These are phyloP conservation scores for Russula virescens DNA, from an alignment of 768 basidiomycete species.

Conservation along the genomic window DNA sequence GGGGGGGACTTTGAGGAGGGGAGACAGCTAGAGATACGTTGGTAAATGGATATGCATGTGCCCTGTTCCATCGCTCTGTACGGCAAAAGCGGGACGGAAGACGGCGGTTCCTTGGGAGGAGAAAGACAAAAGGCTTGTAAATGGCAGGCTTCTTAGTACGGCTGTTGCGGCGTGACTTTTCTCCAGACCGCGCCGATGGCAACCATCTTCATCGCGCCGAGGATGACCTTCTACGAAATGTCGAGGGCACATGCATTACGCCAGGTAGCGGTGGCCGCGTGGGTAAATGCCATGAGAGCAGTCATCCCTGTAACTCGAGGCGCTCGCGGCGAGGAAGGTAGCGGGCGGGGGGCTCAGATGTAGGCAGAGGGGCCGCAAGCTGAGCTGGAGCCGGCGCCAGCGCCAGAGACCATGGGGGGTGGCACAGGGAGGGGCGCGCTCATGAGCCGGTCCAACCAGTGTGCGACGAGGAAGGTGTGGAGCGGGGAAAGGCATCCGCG, in stretches of 20 bases:
- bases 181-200: slow-evolving; percentile 5
- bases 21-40: slow-evolving; percentile 21
- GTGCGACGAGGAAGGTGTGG: slow-evolving; percentile 21
- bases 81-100: slow-evolving; percentile 12
- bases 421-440: too few relatives aligned
- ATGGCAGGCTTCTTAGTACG: background rate
- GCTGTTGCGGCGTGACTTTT: background rate
- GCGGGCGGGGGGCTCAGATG: slow-evolving; percentile 21
- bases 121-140: background rate
- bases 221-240: slow-evolving; percentile 27
- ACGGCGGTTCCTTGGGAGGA: slow-evolving; percentile 9
- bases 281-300: slow-evolving; percentile 44
- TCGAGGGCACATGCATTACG: slow-evolving; percentile 67
- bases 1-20: background rate
- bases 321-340: slow-evolving; percentile 39
- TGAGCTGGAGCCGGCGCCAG: too few relatives aligned
- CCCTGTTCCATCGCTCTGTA: slow-evolving; percentile 18
- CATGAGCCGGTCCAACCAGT: too few relatives aligned
- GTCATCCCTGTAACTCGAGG: slow-evolving; percentile 29
- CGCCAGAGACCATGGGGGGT: too few relatives aligned
- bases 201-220: too few relatives aligned
- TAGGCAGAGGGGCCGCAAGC: too few relatives aligned
- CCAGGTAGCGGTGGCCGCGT: slow-evolving; percentile 58
- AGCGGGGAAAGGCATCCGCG: slow-evolving; percentile 61
- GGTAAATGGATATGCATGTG: slow-evolving; percentile 11